A percentile compares a stretch with the other conserved stretches of the same genome.
These are phyloP conservation scores for Knoxdaviesia proteae DNA, from an alignment of 2,329 filamentous ascomycete genomes.

Conservation along the genomic window DNA sequence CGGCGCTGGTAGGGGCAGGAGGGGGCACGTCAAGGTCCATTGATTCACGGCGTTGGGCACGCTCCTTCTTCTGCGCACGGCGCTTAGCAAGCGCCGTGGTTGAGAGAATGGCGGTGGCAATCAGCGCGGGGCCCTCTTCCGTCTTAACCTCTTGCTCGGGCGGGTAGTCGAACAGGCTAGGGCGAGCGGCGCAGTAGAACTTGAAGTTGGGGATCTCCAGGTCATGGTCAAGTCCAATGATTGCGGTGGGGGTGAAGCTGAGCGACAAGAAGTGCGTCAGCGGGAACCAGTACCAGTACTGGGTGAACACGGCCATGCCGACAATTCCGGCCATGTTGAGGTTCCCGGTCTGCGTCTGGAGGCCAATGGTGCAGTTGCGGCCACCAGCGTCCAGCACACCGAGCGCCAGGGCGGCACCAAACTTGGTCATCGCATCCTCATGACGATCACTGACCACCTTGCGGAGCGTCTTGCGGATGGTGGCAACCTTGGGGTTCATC, in stretches of 20 bases:
- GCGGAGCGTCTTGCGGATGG: slow-evolving; percentile 78
- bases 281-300: slow-evolving; percentile 99
- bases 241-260: slow-evolving; percentile 87
- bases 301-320: slow-evolving; percentile 92
- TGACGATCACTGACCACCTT: slow-evolving; percentile 90
- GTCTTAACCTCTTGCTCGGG: slow-evolving; percentile 90
- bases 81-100: slow-evolving; percentile 95
- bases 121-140: slow-evolving; percentile 80
- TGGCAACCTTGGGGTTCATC: slow-evolving; percentile 90
- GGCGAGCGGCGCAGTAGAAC: slow-evolving; percentile 84
- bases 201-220: slow-evolving; percentile 87
- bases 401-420: slow-evolving; percentile 79
- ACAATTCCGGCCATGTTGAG: slow-evolving; percentile 97
- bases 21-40: slow-evolving; percentile 60
- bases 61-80: slow-evolving; percentile 82
- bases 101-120: slow-evolving; percentile 87
- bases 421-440: slow-evolving; percentile 98
- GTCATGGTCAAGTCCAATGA: slow-evolving; percentile 87
- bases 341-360: slow-evolving; percentile 95
- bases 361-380: slow-evolving; percentile 91
- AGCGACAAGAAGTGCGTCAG: slow-evolving; percentile 93
- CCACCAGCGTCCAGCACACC: slow-evolving; percentile 97
- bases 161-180: slow-evolving; percentile 93
- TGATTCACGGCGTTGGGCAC: slow-evolving; percentile 70
- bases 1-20: slow-evolving; percentile 52